phyloP scores from a whole-genome alignment of 345 rosid species.

The Murraya koenigii region DNA sequence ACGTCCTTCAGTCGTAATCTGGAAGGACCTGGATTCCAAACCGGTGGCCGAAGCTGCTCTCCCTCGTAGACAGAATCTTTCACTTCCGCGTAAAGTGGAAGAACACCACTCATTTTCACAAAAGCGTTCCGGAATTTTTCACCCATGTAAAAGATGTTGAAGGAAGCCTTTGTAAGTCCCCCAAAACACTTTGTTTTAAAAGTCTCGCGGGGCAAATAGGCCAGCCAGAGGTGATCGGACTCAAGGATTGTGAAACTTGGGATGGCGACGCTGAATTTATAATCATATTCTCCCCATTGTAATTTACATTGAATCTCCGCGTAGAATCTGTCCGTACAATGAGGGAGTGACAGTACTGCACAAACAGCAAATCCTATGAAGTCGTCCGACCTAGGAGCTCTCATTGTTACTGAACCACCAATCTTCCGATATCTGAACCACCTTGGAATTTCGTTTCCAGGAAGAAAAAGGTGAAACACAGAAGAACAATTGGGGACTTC shows the following conservation, averaged over 20 bases:
- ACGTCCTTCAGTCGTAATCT: neutral
- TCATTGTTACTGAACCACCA: neutral
- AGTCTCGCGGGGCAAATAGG: neutral
- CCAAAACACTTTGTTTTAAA: neutral
- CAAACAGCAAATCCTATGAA: conserved; percentile 19
- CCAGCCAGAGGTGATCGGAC: neutral
- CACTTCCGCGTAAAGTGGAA: neutral
- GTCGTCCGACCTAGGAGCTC: neutral
- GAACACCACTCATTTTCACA: neutral
- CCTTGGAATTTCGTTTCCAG: conserved; percentile 16
- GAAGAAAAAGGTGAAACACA: neutral
- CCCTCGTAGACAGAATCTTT: neutral
- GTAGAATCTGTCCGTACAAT: no score
- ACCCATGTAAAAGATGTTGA: neutral
- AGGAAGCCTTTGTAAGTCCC: neutral
- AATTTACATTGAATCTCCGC: neutral
- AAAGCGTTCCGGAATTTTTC: neutral
- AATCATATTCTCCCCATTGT: no score
- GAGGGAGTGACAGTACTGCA: neutral
- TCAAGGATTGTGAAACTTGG: neutral
- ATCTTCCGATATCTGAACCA: conserved; percentile 6
- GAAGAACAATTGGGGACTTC: neutral
- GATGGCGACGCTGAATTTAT: neutral
- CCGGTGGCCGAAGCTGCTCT: neutral
- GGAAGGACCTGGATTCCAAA: neutral